Evolutionary conservation across 129 eudicot genomes (phyloP), one percentile per base, ranked within the genome.

Genomic region (Mikania micrantha): DNA sequence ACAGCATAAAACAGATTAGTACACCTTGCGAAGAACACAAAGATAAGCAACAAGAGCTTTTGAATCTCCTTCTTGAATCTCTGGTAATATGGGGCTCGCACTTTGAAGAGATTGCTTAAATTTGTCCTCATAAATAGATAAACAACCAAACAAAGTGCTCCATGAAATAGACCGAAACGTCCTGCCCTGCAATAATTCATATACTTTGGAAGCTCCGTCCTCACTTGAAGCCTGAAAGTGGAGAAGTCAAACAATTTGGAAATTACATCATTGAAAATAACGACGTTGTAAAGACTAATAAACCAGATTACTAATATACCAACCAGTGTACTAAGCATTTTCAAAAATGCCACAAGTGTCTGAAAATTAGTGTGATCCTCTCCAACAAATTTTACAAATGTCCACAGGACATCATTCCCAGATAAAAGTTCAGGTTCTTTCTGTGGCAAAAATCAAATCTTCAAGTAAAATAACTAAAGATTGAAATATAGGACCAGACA

Each of bases 51-150:
- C 95, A 49, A 93, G 89, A 42, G 95, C 95, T 84, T 86, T 89
- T 32, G 96, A 92, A 83, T 93, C 98, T 27, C 98, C 98, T 60
- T 93, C 98, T 80, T 87, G 96, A 81, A 88, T 80, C 73, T 88
- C 96, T 34, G 96, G 98, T 76, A 93, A 82, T 34, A 53, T 12
- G 3, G 90, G 77, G 34, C 95, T 88, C 38, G 96, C 69, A 50
- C 58, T 84, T 70, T 88, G 95, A 78, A 79, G 68, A 47, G 88
- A 77, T 78, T 86, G 90, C 72, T 84, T 93, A 66, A 93, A 93
- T 74, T 86, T 93, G 29, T 86, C 98, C 60, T 85, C 95, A 52
- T 93, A 88, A 32, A 93, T 93, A 27, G 92, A 88, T 67, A 93
- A 79, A 71, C 98, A 86, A 67, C 81, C 90, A 68, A 93, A 93